These are phyloP conservation scores for Venturia aucupariae DNA, from an alignment of 2,329 filamentous ascomycete species.

Conservation along the genomic window DNA sequence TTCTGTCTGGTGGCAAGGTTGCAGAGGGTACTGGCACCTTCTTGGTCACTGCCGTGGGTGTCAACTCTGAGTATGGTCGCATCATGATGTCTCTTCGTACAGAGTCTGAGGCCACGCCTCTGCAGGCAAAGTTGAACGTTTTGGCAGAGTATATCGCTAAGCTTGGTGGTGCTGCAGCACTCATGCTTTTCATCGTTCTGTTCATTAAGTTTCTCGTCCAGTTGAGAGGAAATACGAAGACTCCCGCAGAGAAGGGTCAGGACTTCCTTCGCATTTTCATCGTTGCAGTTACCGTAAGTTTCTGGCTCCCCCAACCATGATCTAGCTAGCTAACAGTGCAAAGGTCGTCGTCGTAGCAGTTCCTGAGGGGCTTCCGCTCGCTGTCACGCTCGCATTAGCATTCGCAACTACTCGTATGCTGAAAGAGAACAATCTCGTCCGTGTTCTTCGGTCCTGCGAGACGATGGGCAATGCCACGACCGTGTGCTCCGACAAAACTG, in stretches of 20 bases:
- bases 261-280: constrained; percentile 56
- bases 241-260: constrained; percentile 53
- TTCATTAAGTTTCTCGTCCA: constrained; percentile 75
- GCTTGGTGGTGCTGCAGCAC: constrained; percentile 64
- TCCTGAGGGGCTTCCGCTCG: constrained; percentile 57
- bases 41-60: constrained; percentile 63
- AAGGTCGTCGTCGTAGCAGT: constrained; percentile 55
- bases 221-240: constrained; percentile 38
- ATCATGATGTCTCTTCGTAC: constrained; percentile 70
- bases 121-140: constrained; percentile 68
- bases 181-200: constrained; percentile 74
- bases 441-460: constrained; percentile 57
- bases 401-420: constrained; percentile 60
- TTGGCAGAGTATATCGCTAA: constrained; percentile 72
- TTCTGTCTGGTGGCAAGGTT: constrained; percentile 77
- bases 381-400: constrained; percentile 58
- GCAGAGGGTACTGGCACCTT: constrained; percentile 68
- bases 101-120: constrained; percentile 66
- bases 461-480: constrained; percentile 65
- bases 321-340: neutral
- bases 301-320: too few relatives aligned
- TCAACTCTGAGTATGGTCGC: constrained; percentile 66
- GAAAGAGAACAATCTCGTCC: constrained; percentile 61
- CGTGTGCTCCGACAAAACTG: constrained; percentile 74
- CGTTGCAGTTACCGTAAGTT: constrained; percentile 47